phyloP scores from a whole-genome alignment of 2,329 filamentous ascomycete species.

The Alternaria gaisen region DNA sequence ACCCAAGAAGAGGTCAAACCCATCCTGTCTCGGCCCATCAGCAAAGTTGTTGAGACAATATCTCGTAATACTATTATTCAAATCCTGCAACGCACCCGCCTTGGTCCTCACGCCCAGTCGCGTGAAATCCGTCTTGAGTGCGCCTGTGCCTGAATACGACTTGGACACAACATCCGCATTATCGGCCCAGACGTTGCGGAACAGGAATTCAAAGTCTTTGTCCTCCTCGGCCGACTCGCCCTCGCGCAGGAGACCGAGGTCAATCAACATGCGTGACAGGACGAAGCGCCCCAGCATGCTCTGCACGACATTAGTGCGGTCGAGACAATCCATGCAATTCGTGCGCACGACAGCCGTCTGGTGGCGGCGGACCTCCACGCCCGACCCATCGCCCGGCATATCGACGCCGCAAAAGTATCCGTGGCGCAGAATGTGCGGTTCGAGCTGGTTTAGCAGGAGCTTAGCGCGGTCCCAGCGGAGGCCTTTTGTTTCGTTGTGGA shows the following conservation, averaged over 20 bases:
- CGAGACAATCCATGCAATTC: constrained; percentile 99
- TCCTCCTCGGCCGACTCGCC: constrained; percentile 85
- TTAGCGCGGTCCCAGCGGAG: constrained; percentile 92
- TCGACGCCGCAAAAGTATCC: constrained; percentile 94
- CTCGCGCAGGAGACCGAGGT: constrained; percentile 78
- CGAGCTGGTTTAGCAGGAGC: constrained; percentile 82
- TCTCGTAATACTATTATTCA: constrained; percentile 85
- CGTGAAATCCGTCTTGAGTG: constrained; percentile 97
- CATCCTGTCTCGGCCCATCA: constrained; percentile 93
- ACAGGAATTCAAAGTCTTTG: constrained; percentile 82
- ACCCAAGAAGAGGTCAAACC: constrained; percentile 93
- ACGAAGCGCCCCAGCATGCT: constrained; percentile 94
- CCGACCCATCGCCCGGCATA: constrained; percentile 76
- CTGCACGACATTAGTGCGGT: constrained; percentile 97
- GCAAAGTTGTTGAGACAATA: constrained; percentile 95
- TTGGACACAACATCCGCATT: constrained; percentile 95
- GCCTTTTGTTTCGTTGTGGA: constrained; percentile 96
- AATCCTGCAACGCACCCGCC: constrained; percentile 83
- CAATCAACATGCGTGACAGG: constrained; percentile 85
- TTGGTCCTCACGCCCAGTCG: constrained; percentile 90
- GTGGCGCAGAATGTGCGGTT: constrained; percentile 77
- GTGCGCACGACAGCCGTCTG: constrained; percentile 94
- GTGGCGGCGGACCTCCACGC: constrained; percentile 78
- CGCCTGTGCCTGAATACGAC: constrained; percentile 93
- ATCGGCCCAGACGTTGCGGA: constrained; percentile 98